Percentiles rank a stretch among this genome's conserved stretches.
phyloP scores from a whole-genome alignment of 139 green algal genomes.

The Chlorella sp. region DNA sequence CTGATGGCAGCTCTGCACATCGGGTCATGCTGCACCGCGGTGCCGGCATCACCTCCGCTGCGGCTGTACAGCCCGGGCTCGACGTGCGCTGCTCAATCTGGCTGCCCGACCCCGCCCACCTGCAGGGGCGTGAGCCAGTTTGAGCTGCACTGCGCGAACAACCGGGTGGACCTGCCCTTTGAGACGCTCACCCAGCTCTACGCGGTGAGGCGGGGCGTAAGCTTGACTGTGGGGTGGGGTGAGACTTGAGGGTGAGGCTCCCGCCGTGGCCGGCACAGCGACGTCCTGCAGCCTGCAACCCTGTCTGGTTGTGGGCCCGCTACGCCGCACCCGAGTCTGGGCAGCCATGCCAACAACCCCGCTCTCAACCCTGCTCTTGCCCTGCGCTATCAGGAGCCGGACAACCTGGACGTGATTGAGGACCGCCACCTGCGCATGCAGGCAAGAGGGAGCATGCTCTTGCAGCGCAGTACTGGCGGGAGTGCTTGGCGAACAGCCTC shows the following conservation, averaged over 20 bases:
- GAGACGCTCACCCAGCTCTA: constrained; percentile 38
- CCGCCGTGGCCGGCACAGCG: too few species aligned
- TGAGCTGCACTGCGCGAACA: constrained; percentile 29
- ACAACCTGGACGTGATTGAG: constrained; percentile 29
- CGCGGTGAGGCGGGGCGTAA: neutral
- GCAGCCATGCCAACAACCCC: too few species aligned
- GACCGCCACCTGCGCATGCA: constrained; percentile 38
- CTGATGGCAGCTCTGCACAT: neutral
- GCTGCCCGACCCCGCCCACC: too few species aligned
- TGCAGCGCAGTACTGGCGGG: too few species aligned
- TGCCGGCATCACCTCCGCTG: neutral
- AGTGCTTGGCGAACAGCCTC: too few species aligned
- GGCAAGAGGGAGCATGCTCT: neutral
- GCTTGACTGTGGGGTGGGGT: too few species aligned
- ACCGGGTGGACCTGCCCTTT: constrained; percentile 22
- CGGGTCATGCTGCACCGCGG: neutral
- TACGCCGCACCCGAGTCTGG: neutral
- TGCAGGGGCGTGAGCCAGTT: constrained; percentile 38
- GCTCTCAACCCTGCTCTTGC: neutral
- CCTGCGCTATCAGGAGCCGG: constrained; percentile 16
- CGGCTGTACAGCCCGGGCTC: neutral
- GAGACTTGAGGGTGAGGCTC: too few species aligned
- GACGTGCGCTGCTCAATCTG: too few species aligned
- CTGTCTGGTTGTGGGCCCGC: too few species aligned
- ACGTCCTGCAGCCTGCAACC: too few species aligned